Evolutionary conservation across 441 rosid genomes (phyloP).

Genomic region (Aleurites moluccanus): DNA sequence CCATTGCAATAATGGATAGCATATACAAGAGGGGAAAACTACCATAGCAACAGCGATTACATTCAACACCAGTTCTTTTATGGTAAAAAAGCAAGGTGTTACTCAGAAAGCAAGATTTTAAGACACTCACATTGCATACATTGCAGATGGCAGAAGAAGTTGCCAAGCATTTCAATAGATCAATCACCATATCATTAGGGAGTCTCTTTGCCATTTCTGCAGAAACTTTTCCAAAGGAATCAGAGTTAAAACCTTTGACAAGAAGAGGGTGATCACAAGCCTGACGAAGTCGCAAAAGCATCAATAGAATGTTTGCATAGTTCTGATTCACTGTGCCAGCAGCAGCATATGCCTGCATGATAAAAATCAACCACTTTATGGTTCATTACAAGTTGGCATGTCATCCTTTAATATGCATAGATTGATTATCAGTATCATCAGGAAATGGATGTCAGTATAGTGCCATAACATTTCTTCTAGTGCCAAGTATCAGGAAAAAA

Average conservation of each 20-base stretch:
- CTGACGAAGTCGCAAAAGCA: slow-evolving; percentile 98
- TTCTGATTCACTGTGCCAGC: slow-evolving; percentile 93
- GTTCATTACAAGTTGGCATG: background rate
- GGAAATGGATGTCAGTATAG: slow-evolving; percentile 9
- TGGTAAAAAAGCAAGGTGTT: background rate
- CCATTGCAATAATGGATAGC: background rate
- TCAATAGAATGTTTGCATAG: slow-evolving; percentile 92
- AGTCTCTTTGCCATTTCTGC: slow-evolving; percentile 66
- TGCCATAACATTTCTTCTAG: background rate
- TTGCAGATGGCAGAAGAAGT: slow-evolving; percentile 67
- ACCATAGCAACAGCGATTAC: background rate
- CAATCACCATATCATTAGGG: slow-evolving; percentile 49
- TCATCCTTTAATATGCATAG: no score
- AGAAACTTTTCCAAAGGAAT: slow-evolving; percentile 63
- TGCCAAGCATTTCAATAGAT: slow-evolving; percentile 57
- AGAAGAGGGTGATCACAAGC: slow-evolving; percentile 97
- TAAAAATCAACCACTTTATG: no score
- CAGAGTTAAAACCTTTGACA: slow-evolving; percentile 61
- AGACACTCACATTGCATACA: slow-evolving; percentile 65
- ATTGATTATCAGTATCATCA: background rate
- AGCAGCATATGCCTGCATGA: slow-evolving; percentile 85
- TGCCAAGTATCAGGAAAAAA: no score
- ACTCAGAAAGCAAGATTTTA: background rate
- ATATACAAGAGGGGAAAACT: background rate
- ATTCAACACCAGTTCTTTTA: background rate